A percentile compares a stretch with the other conserved stretches of the same genome.
These are phyloP conservation scores for Sindora glabra DNA, from an alignment of 306 rosid genomes.

Conservation along the genomic window DNA sequence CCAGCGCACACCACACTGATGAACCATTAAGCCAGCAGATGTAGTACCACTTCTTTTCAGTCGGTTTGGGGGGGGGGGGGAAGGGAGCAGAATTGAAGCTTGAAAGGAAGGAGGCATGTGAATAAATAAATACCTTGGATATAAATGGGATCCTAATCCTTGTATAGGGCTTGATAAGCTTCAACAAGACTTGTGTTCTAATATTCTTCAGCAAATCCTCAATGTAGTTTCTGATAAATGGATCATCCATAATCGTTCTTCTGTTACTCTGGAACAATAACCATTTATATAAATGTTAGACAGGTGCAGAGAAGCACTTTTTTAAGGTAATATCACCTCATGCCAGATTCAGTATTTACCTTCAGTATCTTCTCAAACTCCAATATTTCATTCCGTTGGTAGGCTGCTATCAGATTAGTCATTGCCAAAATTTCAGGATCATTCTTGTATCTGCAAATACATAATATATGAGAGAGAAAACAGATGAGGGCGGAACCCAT, in stretches of 20 bases:
- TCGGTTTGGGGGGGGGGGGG: too few relatives aligned
- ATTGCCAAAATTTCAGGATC: conserved; percentile 98
- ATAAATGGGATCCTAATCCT: conserved; percentile 94
- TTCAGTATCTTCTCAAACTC: conserved; percentile 95
- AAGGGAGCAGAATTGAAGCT: too few relatives aligned
- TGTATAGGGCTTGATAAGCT: conserved; percentile 95
- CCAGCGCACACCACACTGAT: too few relatives aligned
- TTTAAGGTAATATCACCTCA: conserved; percentile 2
- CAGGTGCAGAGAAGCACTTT: too few relatives aligned
- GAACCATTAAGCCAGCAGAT: too few relatives aligned
- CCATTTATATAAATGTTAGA: too few relatives aligned
- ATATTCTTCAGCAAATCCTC: conserved; percentile 96
- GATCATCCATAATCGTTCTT: conserved; percentile 96
- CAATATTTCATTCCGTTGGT: conserved; percentile 91
- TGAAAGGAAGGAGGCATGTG: not conserved
- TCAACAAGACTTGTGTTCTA: conserved; percentile 93
- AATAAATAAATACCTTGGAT: conserved; percentile 66
- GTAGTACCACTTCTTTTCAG: too few relatives aligned
- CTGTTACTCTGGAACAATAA: conserved; percentile 69
- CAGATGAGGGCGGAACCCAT: conserved; percentile 14
- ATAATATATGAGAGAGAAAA: conserved; percentile 13
- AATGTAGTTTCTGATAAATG: conserved; percentile 85
- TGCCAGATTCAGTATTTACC: conserved; percentile 30
- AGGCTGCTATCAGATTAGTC: conserved; percentile 97
- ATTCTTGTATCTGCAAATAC: conserved; percentile 73